A percentile compares a stretch with the other conserved stretches of the same genome.
These are phyloP conservation scores for Stevia rebaudiana DNA, from an alignment of 140 eudicot species.

Conservation along the genomic window DNA sequence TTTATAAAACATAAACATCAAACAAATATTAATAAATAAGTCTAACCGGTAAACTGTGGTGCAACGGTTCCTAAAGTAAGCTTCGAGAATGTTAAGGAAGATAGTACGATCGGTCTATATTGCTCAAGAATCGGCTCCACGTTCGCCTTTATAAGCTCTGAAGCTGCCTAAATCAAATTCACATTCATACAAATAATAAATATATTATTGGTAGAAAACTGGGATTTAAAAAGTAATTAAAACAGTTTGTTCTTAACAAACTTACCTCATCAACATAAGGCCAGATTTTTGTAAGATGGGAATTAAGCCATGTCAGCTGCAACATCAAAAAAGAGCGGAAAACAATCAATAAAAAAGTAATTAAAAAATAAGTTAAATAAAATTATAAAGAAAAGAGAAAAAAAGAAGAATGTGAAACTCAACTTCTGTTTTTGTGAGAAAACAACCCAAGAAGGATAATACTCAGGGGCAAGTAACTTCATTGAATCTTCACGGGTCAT, in stretches of 20 bases:
- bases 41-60: constrained; percentile 93
- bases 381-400: not conserved
- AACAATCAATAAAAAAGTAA: constrained; percentile 9
- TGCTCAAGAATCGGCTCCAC: constrained; percentile 94
- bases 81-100: constrained; percentile 80
- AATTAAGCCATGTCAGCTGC: constrained; percentile 91
- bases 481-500: constrained; percentile 94
- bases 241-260: not conserved
- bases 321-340: constrained; percentile 18
- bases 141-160: constrained; percentile 82
- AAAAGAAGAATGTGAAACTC: constrained; percentile 2
- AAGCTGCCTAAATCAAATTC: constrained; percentile 67
- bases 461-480: constrained; percentile 65
- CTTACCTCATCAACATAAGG: constrained; percentile 77
- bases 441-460: constrained; percentile 93
- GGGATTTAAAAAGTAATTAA: not conserved
- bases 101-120: constrained; percentile 68
- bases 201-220: not conserved
- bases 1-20: not conserved
- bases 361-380: too few relatives aligned
- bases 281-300: constrained; percentile 84
- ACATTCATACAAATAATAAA: constrained; percentile 2
- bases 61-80: constrained; percentile 93
- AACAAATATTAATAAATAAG: constrained; percentile 2
- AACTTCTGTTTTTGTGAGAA: constrained; percentile 87